Conservation (phyloP, 768 basidiomycete genomes). For the Suillus brevipes region DNA sequence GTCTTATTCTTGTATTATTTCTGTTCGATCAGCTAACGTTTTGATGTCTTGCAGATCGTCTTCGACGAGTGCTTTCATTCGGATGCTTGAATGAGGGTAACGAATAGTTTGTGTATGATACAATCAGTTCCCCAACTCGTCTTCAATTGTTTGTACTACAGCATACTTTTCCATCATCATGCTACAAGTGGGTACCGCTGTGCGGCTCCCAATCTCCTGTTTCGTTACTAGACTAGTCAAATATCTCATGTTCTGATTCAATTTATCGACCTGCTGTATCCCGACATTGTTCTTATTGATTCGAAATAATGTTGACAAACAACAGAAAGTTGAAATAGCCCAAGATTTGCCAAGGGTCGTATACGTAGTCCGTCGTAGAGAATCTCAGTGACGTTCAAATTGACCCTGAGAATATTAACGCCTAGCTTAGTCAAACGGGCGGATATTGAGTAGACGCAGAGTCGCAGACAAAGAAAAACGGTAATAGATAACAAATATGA, state of each 20-base stretch:
- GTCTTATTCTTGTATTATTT: constrained; percentile 21
- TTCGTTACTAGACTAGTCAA: not conserved
- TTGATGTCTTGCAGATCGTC: constrained; percentile 20
- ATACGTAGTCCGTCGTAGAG: not conserved
- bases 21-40: constrained; percentile 6
- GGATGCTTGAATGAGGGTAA: constrained; percentile 10
- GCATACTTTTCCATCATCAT: not conserved
- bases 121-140: not conserved
- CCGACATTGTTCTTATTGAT: not conserved
- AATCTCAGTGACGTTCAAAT: not conserved
- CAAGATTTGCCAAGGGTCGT: not conserved
- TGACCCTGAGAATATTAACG: not conserved
- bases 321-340: not conserved
- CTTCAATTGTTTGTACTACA: not conserved
- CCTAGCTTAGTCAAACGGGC: not conserved
- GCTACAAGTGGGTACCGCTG: not conserved
- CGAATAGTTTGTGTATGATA: not conserved
- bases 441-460: not conserved
- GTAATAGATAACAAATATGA: not conserved
- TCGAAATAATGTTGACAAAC: not conserved
- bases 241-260: not conserved
- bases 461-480: not conserved
- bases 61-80: constrained; percentile 30
- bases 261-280: not conserved
- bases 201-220: not conserved